Evolutionary conservation across 805 yeast genomes (phyloP).

Genomic region (Metschnikowia matae): DNA sequence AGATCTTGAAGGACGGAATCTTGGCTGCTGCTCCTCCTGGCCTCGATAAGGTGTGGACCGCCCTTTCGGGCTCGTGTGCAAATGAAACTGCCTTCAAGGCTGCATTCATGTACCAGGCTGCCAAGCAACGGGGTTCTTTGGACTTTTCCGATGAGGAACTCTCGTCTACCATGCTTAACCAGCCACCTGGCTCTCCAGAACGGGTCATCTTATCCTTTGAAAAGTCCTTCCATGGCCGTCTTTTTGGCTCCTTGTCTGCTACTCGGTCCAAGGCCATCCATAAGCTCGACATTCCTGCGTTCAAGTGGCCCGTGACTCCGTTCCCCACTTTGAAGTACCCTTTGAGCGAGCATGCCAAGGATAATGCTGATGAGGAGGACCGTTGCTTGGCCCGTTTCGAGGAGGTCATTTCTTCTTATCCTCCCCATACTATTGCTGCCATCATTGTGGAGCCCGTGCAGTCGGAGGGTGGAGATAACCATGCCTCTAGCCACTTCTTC

Average conservation of each 20-base stretch:
- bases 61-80: conserved; percentile 65
- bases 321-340: conserved; percentile 43
- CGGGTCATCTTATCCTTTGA: conserved; percentile 51
- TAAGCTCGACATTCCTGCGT: conserved; percentile 57
- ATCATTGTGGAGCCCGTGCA: conserved; percentile 59
- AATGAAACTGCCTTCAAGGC: conserved; percentile 71
- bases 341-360: conserved; percentile 30
- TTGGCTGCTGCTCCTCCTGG: conserved; percentile 66
- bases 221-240: conserved; percentile 54
- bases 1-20: conserved; percentile 46
- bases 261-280: conserved; percentile 56
- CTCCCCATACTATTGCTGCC: conserved; percentile 48
- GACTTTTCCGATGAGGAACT: conserved; percentile 46
- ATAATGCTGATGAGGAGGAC: conserved; percentile 46
- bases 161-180: conserved; percentile 46
- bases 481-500: conserved; percentile 57
- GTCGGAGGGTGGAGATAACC: conserved; percentile 76
- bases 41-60: conserved; percentile 57
- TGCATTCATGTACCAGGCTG: conserved; percentile 61
- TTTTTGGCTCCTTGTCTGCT: conserved; percentile 53
- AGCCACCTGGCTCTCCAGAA: conserved; percentile 51
- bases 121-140: conserved; percentile 46
- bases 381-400: conserved; percentile 46
- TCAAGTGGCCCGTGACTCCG: conserved; percentile 54
- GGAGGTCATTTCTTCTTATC: conserved; percentile 25